Percentiles rank a stretch among this genome's conserved stretches.
phyloP scores from a whole-genome alignment of 106 monocot genomes.

The Platanthera guangdongensis region DNA sequence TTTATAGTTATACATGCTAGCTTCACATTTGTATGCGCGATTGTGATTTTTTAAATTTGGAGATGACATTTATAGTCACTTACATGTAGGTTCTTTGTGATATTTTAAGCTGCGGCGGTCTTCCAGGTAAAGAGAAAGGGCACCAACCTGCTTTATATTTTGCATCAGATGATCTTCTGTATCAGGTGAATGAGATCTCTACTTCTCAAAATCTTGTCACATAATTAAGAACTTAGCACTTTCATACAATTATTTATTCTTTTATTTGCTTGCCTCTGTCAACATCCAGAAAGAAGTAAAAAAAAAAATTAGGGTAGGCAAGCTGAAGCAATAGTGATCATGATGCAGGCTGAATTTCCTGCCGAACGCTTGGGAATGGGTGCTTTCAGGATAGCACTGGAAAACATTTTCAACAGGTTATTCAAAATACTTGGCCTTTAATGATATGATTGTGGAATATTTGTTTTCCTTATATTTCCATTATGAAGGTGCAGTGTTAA shows the following conservation, averaged over 20 bases:
- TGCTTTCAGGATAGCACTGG: slow-evolving; percentile 89
- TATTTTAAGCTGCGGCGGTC: slow-evolving; percentile 69
- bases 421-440: neutral
- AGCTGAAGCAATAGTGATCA: slow-evolving; percentile 11
- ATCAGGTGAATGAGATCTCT: slow-evolving; percentile 47
- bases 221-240: neutral
- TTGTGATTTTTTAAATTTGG: neutral
- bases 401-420: slow-evolving; percentile 83
- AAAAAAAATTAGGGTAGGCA: neutral
- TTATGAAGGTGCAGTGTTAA: slow-evolving; percentile 42
- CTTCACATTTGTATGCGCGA: neutral
- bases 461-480: slow-evolving; percentile 2
- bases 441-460: slow-evolving; percentile 8
- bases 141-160: slow-evolving; percentile 82
- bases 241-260: neutral
- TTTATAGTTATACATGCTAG: neutral
- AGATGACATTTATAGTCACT: neutral
- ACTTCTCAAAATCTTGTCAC: neutral
- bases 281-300: neutral
- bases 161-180: slow-evolving; percentile 97
- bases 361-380: slow-evolving; percentile 96
- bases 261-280: neutral
- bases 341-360: slow-evolving; percentile 72
- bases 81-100: slow-evolving; percentile 75
- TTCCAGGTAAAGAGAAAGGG: slow-evolving; percentile 66